Base-by-base conservation (phyloP, 148 eudicot genomes). In the Vaccinium corymbosum region DNA sequence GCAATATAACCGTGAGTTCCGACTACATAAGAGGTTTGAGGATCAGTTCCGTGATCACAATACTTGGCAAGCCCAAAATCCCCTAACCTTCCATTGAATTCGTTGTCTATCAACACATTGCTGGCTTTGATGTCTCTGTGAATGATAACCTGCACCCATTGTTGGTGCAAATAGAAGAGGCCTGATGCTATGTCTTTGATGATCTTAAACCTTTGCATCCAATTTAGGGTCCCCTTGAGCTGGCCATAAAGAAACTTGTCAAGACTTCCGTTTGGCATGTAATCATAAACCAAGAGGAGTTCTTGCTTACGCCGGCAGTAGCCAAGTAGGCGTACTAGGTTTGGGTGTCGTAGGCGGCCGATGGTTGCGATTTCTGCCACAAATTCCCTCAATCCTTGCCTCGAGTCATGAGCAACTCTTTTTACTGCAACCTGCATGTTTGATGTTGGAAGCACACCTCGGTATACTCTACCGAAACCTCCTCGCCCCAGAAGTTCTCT, bases 301-400 rank as follows among this genome's bases (percentile, higher is more conserved):
- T 77, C 80, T 49, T 50, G 56, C 59, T 77, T 49, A 49, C 46
- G 80, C 61, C 80, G 62, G 22, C 80, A 78, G 35, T 78, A 78
- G 13, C 80, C 80, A 78, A 78, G 62, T 3, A 78, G 80, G 15
- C 62, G 35, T 0, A 78, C 80, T 25, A 78, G 35, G 59, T 78
- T 78, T 0, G 48, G n/a, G 62, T 53, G 80, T 1, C 62, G 20
- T 16, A 78, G 42, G 61, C 48, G 42, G 42, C 80, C 80, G 25
- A 78, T 78, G 61, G 80, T 78, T 6, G 80, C 62, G 9, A 78
- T 78, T 78, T 78, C 80, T 52, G 80, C 80, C 35, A 78, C 80
- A 78, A 78, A 78, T 50, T 78, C 80, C 61, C 61, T 78, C 64
- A 78, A 27, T 29, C 62, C 62, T 78, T 78, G 62, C 35, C 80